These are phyloP conservation scores for Fallopia convolvulus DNA, from an alignment of 148 eudicot genomes.

Conservation along the genomic window DNA sequence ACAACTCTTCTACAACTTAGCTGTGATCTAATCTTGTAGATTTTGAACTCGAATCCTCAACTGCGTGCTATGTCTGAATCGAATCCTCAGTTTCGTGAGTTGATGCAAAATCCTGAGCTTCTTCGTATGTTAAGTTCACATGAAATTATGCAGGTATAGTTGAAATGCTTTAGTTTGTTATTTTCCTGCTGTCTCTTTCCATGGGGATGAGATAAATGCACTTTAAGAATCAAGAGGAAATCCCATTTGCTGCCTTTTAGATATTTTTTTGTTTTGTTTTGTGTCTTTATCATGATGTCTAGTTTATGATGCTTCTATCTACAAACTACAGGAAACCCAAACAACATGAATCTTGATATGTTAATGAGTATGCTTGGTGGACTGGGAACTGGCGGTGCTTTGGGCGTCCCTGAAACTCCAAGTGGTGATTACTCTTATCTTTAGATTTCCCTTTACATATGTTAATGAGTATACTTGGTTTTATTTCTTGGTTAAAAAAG, in stretches of 20 bases:
- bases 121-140: constrained; percentile 67
- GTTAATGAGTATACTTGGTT: no score
- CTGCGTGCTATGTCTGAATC: constrained; percentile 63
- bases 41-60: constrained; percentile 49
- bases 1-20: constrained; percentile 43
- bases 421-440: constrained; percentile 33
- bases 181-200: background rate
- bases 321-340: constrained; percentile 42
- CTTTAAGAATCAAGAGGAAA: no score
- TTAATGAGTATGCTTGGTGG: constrained; percentile 94
- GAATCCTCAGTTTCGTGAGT: constrained; percentile 85
- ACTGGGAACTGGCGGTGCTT: constrained; percentile 67
- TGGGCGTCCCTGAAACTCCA: constrained; percentile 44
- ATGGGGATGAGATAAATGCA: no score
- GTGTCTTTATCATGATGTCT: background rate
- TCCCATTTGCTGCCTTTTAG: no score
- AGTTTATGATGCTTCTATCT: background rate
- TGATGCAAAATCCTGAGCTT: constrained; percentile 90
- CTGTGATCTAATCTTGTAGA: background rate
- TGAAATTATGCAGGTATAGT: constrained; percentile 77
- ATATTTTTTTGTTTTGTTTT: background rate
- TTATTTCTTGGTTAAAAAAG: background rate
- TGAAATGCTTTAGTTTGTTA: background rate
- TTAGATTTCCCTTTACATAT: background rate
- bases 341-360: constrained; percentile 54